Evolutionary conservation across 352 stramenopile species (phyloP), one percentile per base, ranked within the genome.

Genomic region (Phytophthora pluvialis): DNA sequence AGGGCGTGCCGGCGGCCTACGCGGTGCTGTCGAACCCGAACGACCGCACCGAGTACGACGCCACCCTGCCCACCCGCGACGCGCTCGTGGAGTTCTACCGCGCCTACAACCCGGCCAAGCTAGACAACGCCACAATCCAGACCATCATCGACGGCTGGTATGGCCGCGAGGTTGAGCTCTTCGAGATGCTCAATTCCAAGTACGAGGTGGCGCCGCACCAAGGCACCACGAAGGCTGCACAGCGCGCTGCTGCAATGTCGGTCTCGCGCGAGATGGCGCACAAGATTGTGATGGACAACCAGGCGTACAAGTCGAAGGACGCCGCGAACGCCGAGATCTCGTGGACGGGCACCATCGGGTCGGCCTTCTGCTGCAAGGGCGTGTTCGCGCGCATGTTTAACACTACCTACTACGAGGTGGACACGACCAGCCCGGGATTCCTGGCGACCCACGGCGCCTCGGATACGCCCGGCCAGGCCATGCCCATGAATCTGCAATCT

Each of bases 61-160:
- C 83, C 33, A 93, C 86, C 29, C 67, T 95, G 21, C 72, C 83
- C 12, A 93, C 77, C 32, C 80, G 86, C 28, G 86, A 95, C 44
- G 86, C 86, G 43, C 72, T 95, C 5, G 83, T 93, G 3, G 79
- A 85, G 54, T 95, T 95, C 55, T 95, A 95, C 70, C 85, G 79
- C 40, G 77, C 77, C 44, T 93, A 95, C 64, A 95, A 95, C 67
- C 86, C 86, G 2, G 82, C 80, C 43, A 95, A 95, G 62, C 70
- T 95, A 47, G 83, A 95, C 63, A 93, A 93, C 43, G 80, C 74
- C 28, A 95, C 86, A 13, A 93, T 95, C 60, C 74, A 93, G 65
- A 91, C 86, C 8, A 93, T 95, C 55, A 93, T 95, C 40, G 86
- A 95, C 62, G 84, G 86, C 29, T 95, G 86, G 86, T 88, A 90